Base-by-base conservation (phyloP, 2,329 filamentous ascomycete genomes). In the Tolypocladium guangdongense region DNA sequence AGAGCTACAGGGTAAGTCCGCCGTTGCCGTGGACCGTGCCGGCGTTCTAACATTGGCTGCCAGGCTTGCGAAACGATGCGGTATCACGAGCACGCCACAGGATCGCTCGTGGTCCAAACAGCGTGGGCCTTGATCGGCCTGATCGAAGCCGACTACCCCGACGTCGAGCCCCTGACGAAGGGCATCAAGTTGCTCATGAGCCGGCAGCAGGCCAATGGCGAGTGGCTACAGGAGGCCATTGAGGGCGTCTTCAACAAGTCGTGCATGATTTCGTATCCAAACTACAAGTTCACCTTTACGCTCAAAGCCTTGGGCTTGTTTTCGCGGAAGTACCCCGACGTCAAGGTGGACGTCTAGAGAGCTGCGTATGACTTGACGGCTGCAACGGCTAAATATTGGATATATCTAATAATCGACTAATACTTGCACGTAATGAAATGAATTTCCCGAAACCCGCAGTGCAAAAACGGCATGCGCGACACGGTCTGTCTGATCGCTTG, bases 241-340 rank as follows among this genome's bases (percentile, higher is more conserved):
- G 93, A 99, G 69, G 93, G 93, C 2, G 93, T 99, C 12, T 99
- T 99, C 73, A 99, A 99, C 73, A 96, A 96, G 76, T 93, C 86
- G 64, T 97, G 92, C 77, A 97, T 96, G 90, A 99, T 99, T 59
- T 93, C 90, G 0, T 99, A 99, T 66, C 92, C 92, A 45, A 99
- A 99, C 76, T 99, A 99, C 77, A 99, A 97, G 75, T 93, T 96
- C 68, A 88, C 87, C 55, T 99, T 96, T 71, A 85, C 92, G 1
- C 87, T 97, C 66, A 95, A 95, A 73, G 93, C 93, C 2, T 69
- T 99, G 58, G 93, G 93, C 6, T 86, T 96, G 82, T 99, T 90
- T 75, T 83, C 86, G 5, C 79, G 75, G 61, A 81, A 77, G 58
- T 91, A 86, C 59, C 87, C 86, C 0, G 77, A 88, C 56, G 80